A percentile compares a stretch with the other conserved stretches of the same genome.
phyloP scores from a whole-genome alignment of 2,329 filamentous ascomycete genomes.

The Scedosporium aurantiacum region DNA sequence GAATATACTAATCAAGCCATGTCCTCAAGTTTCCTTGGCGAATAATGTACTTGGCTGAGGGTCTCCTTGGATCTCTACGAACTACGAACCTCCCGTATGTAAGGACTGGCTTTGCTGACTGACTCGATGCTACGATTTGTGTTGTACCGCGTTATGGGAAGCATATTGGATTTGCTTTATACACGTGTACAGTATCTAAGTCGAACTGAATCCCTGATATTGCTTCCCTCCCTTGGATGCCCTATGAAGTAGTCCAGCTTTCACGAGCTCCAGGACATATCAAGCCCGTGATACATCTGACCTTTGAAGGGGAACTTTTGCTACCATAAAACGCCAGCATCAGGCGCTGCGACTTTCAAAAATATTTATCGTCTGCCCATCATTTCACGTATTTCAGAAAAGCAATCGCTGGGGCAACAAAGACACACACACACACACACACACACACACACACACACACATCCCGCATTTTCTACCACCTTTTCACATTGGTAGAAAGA shows the following conservation, averaged over 20 bases:
- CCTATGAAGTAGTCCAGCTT: neutral
- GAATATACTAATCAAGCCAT: neutral
- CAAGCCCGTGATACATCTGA: neutral
- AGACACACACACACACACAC: too few species aligned
- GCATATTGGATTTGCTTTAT: neutral
- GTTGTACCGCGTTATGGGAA: too few species aligned
- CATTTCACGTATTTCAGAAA: neutral
- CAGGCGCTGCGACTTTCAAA: neutral
- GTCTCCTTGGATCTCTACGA: too few species aligned
- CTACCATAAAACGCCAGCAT: neutral
- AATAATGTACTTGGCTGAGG: slow-evolving; percentile 34
- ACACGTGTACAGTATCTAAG: neutral
- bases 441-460: too few species aligned
- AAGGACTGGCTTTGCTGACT: neutral
- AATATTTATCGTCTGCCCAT: neutral
- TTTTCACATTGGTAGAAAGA: neutral
- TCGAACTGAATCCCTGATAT: neutral
- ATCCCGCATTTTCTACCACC: neutral
- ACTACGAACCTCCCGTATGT: too few species aligned
- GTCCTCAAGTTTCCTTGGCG: slow-evolving; percentile 34
- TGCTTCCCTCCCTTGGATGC: neutral
- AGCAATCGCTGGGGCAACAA: neutral
- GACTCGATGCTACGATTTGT: too few species aligned
- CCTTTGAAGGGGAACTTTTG: neutral
- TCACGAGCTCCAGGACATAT: neutral